Evolutionary conservation across 1,284 basidiomycete genomes (phyloP).

Genomic region (Athelia sp.): DNA sequence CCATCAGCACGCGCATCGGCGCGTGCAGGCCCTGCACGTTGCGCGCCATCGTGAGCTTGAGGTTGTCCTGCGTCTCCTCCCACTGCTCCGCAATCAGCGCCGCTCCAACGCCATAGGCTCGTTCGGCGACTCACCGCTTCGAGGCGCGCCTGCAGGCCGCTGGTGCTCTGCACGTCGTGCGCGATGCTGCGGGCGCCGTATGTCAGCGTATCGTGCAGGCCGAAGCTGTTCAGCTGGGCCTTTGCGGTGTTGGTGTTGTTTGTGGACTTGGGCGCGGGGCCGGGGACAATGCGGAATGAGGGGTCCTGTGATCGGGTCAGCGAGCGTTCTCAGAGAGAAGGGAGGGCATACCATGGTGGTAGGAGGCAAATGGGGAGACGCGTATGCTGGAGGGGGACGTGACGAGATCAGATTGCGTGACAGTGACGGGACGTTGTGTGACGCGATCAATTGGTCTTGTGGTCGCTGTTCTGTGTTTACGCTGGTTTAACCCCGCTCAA

Average conservation of each 20-base stretch:
- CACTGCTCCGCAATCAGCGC: conserved; percentile 50
- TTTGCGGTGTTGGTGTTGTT: conserved; percentile 47
- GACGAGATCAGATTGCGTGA: not conserved
- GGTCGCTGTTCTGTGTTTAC: too few relatives aligned
- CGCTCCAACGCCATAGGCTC: conserved; percentile 5
- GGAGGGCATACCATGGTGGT: conserved; percentile 33
- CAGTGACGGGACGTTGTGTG: not conserved
- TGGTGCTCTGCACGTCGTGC: conserved; percentile 56
- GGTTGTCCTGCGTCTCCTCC: conserved; percentile 87
- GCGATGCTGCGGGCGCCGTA: conserved; percentile 75
- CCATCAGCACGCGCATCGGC: conserved; percentile 90
- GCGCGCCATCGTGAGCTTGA: conserved; percentile 82
- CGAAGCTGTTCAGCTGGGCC: conserved; percentile 66
- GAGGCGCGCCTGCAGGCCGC: conserved; percentile 56
- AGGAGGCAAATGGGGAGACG: conserved; percentile 17
- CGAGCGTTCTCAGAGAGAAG: conserved; percentile 3
- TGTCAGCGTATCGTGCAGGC: conserved; percentile 74
- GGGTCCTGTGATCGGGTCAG: conserved; percentile 41
- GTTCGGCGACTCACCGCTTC: conserved; percentile 50
- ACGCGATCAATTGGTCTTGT: not conserved
- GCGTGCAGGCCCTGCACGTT: conserved; percentile 85
- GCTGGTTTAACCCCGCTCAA: too few relatives aligned
- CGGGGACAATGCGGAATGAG: conserved; percentile 66
- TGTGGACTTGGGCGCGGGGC: conserved; percentile 49
- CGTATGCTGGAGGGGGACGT: conserved; percentile 2